Conservation (phyloP, 805 yeast species). For the Schwanniomyces pseudopolymorphus region DNA sequence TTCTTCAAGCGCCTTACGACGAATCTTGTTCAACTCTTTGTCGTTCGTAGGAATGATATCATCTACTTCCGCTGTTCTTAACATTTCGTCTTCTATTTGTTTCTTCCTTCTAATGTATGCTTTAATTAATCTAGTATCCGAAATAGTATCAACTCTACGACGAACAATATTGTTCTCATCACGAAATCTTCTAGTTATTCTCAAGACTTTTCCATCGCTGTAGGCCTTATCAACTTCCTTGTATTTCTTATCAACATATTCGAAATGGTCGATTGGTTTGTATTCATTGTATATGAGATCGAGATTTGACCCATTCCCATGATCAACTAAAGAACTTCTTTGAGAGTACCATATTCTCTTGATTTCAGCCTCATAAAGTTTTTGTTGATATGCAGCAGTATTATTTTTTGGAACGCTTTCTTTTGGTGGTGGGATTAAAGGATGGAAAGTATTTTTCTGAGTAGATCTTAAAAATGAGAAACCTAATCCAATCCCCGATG, state of each 20-base stretch:
- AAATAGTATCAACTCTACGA: conserved; percentile 71
- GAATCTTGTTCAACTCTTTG: conserved; percentile 75
- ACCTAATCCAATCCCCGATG: conserved; percentile 87
- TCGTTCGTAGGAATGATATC: conserved; percentile 78
- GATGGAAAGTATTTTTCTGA: conserved; percentile 87
- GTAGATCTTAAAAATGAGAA: conserved; percentile 86
- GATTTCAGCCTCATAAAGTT: conserved; percentile 88
- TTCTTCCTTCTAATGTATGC: conserved; percentile 77
- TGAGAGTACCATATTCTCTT: conserved; percentile 88
- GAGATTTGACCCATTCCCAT: conserved; percentile 38
- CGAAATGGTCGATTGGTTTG: conserved; percentile 32
- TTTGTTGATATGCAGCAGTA: conserved; percentile 65
- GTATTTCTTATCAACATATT: conserved; percentile 31
- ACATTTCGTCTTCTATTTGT: conserved; percentile 54
- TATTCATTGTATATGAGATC: conserved; percentile 38
- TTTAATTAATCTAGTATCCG: conserved; percentile 83
- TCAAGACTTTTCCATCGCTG: conserved; percentile 25
- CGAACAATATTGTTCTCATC: conserved; percentile 87
- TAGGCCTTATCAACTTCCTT: conserved; percentile 25
- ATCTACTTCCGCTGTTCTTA: conserved; percentile 64
- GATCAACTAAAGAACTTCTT: conserved; percentile 51
- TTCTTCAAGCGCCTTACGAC: conserved; percentile 74
- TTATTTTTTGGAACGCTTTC: conserved; percentile 39
- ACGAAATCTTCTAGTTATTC: conserved; percentile 73
- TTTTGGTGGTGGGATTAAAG: conserved; percentile 34